Evolutionary conservation across 2,329 filamentous ascomycete species (phyloP).

Genomic region (Epichloe sylvatica): DNA sequence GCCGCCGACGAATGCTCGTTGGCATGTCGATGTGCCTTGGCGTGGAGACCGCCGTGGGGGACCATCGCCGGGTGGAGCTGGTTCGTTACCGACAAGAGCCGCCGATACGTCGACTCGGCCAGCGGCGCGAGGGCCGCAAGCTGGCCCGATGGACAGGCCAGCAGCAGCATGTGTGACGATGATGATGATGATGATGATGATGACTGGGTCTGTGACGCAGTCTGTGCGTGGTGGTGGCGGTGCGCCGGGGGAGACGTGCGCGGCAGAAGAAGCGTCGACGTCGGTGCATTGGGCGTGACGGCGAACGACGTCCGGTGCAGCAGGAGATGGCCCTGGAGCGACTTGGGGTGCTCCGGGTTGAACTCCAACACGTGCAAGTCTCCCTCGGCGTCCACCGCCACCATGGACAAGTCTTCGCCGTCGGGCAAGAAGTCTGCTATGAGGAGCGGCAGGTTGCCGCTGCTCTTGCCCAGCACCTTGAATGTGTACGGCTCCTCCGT

Average conservation of each 20-base stretch:
- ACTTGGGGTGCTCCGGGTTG: constrained; percentile 90
- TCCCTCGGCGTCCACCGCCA: constrained; percentile 71
- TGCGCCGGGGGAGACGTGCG: constrained; percentile 35
- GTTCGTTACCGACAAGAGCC: constrained; percentile 65
- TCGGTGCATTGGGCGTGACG: constrained; percentile 62
- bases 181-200: constrained; percentile 18
- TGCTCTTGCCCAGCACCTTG: constrained; percentile 80
- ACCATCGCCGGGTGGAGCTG: constrained; percentile 66
- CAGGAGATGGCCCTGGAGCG: constrained; percentile 73
- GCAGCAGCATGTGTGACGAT: constrained; percentile 40
- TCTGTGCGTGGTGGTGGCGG: constrained; percentile 12
- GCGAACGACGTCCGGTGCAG: constrained; percentile 82
- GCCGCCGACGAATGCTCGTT: constrained; percentile 23
- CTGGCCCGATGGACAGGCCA: constrained; percentile 62
- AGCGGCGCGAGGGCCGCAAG: constrained; percentile 66
- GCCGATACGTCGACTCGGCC: constrained; percentile 67
- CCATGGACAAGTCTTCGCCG: constrained; percentile 66
- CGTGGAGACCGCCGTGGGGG: constrained; percentile 67
- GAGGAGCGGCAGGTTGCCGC: constrained; percentile 62
- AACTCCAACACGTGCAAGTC: constrained; percentile 85
- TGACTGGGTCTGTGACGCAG: constrained; percentile 6
- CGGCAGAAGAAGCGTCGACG: constrained; percentile 62
- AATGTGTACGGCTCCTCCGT: constrained; percentile 95
- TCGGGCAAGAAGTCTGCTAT: constrained; percentile 81
- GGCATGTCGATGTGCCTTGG: constrained; percentile 56